A percentile compares a stretch with the other conserved stretches of the same genome.
Evolutionary conservation across 306 rosid genomes (phyloP).

Genomic region (Calophaca sinica): DNA sequence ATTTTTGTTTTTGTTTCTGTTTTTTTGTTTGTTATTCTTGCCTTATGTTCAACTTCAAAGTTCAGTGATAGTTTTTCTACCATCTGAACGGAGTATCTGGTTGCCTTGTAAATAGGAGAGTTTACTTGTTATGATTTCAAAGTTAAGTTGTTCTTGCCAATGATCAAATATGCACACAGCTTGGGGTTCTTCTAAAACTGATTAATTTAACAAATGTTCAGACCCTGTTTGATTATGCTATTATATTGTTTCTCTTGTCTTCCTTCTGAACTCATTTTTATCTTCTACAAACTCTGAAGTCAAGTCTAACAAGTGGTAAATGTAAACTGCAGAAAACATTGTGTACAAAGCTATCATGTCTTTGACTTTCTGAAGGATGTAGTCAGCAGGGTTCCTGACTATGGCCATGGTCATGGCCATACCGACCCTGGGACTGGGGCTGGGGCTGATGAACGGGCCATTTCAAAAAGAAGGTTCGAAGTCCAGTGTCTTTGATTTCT

Average conservation of each 20-base stretch:
- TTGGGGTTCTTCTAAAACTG: no score
- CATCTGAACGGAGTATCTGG: no score
- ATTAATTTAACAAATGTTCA: neutral
- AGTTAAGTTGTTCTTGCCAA: no score
- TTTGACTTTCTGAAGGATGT: constrained; percentile 88
- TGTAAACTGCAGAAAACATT: constrained; percentile 79
- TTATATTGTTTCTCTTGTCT: constrained; percentile 27
- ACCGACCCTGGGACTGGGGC: constrained; percentile 80
- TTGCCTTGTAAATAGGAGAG: no score
- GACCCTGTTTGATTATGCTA: neutral
- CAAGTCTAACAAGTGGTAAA: constrained; percentile 37
- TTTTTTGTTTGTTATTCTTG: neutral
- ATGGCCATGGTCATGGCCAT: constrained; percentile 82
- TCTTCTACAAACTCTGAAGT: constrained; percentile 17
- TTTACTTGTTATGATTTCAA: no score
- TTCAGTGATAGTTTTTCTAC: neutral
- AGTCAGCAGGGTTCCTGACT: constrained; percentile 85
- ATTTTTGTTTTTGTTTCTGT: neutral
- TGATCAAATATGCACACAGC: no score
- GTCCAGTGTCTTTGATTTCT: neutral
- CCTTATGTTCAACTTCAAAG: neutral
- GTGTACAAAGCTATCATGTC: constrained; percentile 80
- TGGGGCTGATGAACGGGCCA: constrained; percentile 75
- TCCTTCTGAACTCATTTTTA: neutral
- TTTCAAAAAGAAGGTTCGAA: constrained; percentile 75